A percentile compares a stretch with the other conserved stretches of the same genome.
Evolutionary conservation across 2,329 filamentous ascomycete species (phyloP).

Genomic region (Ceratocystis albifundus): DNA sequence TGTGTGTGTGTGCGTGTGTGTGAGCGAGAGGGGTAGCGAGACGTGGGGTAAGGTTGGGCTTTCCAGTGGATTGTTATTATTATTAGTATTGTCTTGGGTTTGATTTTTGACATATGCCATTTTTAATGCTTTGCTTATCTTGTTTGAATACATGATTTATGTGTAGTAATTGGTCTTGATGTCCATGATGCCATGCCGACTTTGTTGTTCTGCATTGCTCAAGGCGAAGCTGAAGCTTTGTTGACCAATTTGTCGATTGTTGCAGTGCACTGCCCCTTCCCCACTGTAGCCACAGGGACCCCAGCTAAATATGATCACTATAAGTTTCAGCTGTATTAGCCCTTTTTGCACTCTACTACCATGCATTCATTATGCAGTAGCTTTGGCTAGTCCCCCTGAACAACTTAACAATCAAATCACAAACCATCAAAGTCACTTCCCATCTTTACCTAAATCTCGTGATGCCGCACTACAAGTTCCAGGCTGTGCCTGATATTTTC

Average conservation of each 20-base stretch:
- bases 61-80: not conserved
- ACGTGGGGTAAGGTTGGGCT: not conserved
- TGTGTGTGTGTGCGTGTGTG: not conserved
- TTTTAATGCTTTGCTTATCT: not conserved
- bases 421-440: not conserved
- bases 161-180: not conserved
- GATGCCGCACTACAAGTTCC: slow-evolving; percentile 25
- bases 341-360: not conserved
- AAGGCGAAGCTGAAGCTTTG: not conserved
- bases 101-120: slow-evolving; percentile 1
- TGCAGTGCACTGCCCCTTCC: not conserved
- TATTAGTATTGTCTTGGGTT: not conserved
- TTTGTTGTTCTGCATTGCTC: not conserved
- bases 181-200: not conserved
- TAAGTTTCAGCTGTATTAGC: not conserved
- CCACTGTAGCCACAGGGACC: not conserved
- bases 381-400: not conserved
- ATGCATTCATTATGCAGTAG: not conserved
- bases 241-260: no score
- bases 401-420: not conserved
- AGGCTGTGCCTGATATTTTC: slow-evolving; percentile 39
- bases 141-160: not conserved
- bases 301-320: not conserved
- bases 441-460: not conserved
- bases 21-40: not conserved